Evolutionary conservation across 495 filamentous ascomycete species (phyloP), one percentile per base, ranked within the genome.

Genomic region (Penicillium lagena): DNA sequence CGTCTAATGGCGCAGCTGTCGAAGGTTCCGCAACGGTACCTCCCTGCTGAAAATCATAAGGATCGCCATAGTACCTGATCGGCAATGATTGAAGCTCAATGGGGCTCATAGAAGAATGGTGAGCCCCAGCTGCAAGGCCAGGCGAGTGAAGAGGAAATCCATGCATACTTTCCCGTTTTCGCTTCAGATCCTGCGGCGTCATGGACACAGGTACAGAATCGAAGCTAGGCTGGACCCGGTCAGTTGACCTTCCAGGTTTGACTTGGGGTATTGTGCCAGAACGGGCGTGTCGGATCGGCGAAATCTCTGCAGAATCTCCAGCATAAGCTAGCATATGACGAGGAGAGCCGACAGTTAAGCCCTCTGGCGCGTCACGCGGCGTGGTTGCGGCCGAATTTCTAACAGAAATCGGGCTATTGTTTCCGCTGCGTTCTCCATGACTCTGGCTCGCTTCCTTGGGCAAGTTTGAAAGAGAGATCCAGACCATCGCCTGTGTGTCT

Each of bases 391-490:
- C 10, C 35, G 12, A 35, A 5, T 42, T 35, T 31, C 29, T 44
- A 13, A n/a, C 36, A 12, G 35, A n/a, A 2, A 12, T 45, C n/a
- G 54, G 41, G 1, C 43, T 42, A 12, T 28, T 48, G 40, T 47
- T 54, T 30, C 41, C 39, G 40, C 46, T 54, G 27, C 33, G 42
- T 38, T 38, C 29, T 9, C 17, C 29, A 12, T 31, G 43, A 31
- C 34, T 41, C 17, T 48, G 11, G 49, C 34, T 22, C 2, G 51
- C 34, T 11, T 56, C 43, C 28, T 66, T 51, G 9, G 62, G 66
- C 12, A 70, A 55, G 33, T 70, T 61, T 3, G 60, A 51, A 6
- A 59, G 66, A 12, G 57, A 60, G 13, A 70, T 58, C 15, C 47
- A 60, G 7, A 67, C 56, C n/a, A 39, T 39, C 6, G 44, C 32